A percentile compares a stretch with the other conserved stretches of the same genome.
Evolutionary conservation across 2,329 filamentous ascomycete genomes (phyloP).

Genomic region (Didymellaceae sp.): DNA sequence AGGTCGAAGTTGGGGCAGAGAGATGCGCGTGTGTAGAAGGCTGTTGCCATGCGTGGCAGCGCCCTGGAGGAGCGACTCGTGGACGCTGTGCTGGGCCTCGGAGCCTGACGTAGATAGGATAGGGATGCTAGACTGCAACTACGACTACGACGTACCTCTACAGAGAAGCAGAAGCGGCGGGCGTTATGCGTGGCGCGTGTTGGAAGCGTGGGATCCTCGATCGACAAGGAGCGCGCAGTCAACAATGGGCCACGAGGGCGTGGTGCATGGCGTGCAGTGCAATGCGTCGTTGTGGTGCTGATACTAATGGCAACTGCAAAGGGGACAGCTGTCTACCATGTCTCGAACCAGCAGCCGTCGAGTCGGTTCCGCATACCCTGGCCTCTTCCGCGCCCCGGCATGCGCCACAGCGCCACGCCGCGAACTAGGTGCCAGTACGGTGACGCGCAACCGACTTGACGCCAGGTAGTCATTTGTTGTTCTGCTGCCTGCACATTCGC

Average conservation of each 20-base stretch:
- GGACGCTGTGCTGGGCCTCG: not conserved
- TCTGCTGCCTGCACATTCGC: not conserved
- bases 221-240: slow-evolving; percentile 21
- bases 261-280: slow-evolving; percentile 29
- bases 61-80: not conserved
- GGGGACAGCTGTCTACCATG: slow-evolving; percentile 39
- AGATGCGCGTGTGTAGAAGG: not conserved
- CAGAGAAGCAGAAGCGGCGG: slow-evolving; percentile 35
- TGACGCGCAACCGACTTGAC: slow-evolving; percentile 3
- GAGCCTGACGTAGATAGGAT: not conserved
- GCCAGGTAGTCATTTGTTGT: slow-evolving; percentile 11
- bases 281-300: slow-evolving; percentile 15
- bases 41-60: not conserved
- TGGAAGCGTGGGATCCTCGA: slow-evolving; percentile 2
- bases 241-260: slow-evolving; percentile 32
- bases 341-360: slow-evolving; percentile 1
- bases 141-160: slow-evolving; percentile 42
- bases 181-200: slow-evolving; percentile 17
- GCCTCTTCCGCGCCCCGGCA: slow-evolving; percentile 14
- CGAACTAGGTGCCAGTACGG: not conserved
- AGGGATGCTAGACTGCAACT: not conserved
- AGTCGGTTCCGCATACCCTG: slow-evolving; percentile 14
- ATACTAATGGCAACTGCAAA: slow-evolving; percentile 7
- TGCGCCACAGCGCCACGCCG: slow-evolving; percentile 10
- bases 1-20: not conserved